Evolutionary conservation across 192 early-diverging fungal species (phyloP).

Genomic region (Podila minutissima): DNA sequence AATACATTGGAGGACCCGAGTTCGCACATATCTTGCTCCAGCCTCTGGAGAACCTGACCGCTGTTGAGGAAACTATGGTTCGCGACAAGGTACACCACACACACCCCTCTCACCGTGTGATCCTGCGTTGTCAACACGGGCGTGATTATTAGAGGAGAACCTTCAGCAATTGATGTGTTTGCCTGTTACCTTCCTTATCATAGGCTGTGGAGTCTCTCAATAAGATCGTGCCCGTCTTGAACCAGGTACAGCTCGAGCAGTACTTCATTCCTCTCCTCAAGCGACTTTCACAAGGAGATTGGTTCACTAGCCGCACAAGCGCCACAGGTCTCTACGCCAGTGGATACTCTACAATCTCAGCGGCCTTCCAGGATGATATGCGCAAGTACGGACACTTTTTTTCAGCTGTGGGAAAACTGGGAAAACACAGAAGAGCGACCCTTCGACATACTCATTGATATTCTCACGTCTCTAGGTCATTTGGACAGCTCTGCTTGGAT

Average conservation of each 20-base stretch:
- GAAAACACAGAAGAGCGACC: neutral
- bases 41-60: conserved; percentile 95
- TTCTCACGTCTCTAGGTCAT: conserved; percentile 60
- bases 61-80: conserved; percentile 98
- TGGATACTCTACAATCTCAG: conserved; percentile 76
- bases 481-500: conserved; percentile 86
- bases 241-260: conserved; percentile 86
- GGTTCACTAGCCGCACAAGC: conserved; percentile 97
- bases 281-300: conserved; percentile 91
- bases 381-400: conserved; percentile 64
- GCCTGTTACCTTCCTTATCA: neutral
- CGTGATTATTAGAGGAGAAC: no score
- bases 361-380: conserved; percentile 86
- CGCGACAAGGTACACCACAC: conserved; percentile 86
- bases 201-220: conserved; percentile 95
- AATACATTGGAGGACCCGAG: conserved; percentile 92
- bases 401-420: neutral
- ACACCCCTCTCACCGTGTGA: neutral
- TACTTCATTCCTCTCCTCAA: conserved; percentile 92
- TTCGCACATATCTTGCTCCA: conserved; percentile 87
- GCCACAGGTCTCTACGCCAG: conserved; percentile 94
- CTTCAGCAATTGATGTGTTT: neutral
- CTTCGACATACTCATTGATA: neutral
- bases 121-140: neutral
- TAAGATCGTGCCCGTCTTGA: conserved; percentile 80